Evolutionary conservation across 164 flowering plant species (phyloP), one percentile per base, ranked within the genome.

Genomic region (Kingdonia uniflora): DNA sequence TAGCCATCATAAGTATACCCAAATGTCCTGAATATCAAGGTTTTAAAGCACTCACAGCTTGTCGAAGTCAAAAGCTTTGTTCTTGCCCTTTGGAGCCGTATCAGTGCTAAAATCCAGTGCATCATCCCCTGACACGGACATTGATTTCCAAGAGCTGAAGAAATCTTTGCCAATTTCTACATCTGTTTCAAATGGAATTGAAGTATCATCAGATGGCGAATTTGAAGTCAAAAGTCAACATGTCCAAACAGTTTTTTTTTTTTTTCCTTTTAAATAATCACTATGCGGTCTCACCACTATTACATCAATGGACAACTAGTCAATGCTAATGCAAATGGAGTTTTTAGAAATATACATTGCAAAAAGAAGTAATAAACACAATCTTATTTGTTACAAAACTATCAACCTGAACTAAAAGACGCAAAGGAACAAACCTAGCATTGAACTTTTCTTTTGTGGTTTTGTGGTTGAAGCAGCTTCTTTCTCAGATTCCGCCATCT

Each of bases 81-180:
- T 80, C 68, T 65, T 73, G 65, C 76, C 74, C 57, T 69, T 80
- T n/a, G 78, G 52, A 25, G 57, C 66, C 16, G 78, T 54, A 26
- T 65, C 75, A 52, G 74, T 69, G 64, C 63, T 60, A 53, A 91
- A 85, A 65, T 85, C 86, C 80, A 81, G 62, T 6, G 55, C 50
- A 65, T 74, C 81, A 54, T 72, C 79, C 41, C 70, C 77, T 44
- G 58, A 57, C 59, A 67, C 65, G 24, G 84, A 69, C 65, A 67
- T 68, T 25, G 89, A 66, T 55, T 83, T 87, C 96, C 95, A 91
- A 55, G 87, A 80, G 54, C 65, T 69, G 55, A 84, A 77, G 58
- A 89, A 80, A 14, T 83, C 86, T 17, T 78, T 76, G 50, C 77
- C 94, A 55, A 85, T 58, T 50, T 78, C 91, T 16, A 80, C 72